A percentile compares a stretch with the other conserved stretches of the same genome.
phyloP scores from a whole-genome alignment of 2,329 filamentous ascomycete species.

The Curvularia sp. region DNA sequence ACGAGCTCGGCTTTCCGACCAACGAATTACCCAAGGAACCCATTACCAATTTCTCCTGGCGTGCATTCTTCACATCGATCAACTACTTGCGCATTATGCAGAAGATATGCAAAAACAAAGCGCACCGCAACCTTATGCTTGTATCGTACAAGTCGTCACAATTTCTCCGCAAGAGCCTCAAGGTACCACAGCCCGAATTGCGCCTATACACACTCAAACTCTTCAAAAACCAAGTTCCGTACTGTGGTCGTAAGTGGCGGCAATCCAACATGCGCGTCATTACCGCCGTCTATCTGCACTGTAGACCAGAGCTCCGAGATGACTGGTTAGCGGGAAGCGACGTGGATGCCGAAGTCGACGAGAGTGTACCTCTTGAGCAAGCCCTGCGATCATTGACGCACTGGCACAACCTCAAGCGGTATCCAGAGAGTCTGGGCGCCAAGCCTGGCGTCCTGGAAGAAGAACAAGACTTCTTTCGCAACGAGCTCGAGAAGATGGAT shows the following conservation, averaged over 20 bases:
- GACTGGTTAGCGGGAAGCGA: conserved; percentile 94
- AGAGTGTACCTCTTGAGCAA: conserved; percentile 90
- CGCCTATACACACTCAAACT: conserved; percentile 95
- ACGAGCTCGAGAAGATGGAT: conserved; percentile 61
- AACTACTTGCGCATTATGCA: conserved; percentile 97
- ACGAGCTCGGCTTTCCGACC: conserved; percentile 85
- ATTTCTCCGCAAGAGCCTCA: conserved; percentile 89
- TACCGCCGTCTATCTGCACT: conserved; percentile 94
- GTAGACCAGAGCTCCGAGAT: conserved; percentile 87
- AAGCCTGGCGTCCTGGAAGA: conserved; percentile 51
- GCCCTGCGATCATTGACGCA: conserved; percentile 87
- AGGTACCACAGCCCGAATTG: conserved; percentile 85
- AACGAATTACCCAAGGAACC: conserved; percentile 73
- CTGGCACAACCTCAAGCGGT: conserved; percentile 88
- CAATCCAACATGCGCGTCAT: conserved; percentile 99
- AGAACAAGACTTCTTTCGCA: conserved; percentile 58
- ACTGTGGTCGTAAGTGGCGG: conserved; percentile 97
- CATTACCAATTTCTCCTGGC: conserved; percentile 88
- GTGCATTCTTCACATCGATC: conserved; percentile 94
- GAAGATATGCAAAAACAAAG: conserved; percentile 95
- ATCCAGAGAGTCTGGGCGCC: conserved; percentile 76
- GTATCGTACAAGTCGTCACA: conserved; percentile 95
- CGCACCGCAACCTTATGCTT: conserved; percentile 89
- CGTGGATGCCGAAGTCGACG: conserved; percentile 91
- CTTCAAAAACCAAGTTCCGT: conserved; percentile 98